Conservation (phyloP, 1,284 basidiomycete genomes). For the Papiliotrema terrestris region DNA sequence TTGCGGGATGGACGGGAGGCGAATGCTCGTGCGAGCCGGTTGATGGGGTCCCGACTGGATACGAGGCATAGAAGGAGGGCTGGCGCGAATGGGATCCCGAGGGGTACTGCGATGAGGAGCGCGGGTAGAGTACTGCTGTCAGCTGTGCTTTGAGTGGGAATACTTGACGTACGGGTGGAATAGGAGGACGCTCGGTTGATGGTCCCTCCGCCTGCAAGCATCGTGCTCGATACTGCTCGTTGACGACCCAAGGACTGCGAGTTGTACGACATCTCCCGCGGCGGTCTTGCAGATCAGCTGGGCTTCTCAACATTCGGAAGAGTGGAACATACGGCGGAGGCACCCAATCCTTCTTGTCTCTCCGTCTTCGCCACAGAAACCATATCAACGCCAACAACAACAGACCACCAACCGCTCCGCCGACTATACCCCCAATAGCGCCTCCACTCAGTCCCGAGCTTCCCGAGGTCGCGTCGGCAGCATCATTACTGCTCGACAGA, state of each 20-base stretch:
- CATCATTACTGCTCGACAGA: too few species aligned
- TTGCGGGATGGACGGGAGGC: slow-evolving; percentile 23
- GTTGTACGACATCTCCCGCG: slow-evolving; percentile 28
- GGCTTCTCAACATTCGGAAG: not conserved
- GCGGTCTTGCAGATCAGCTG: slow-evolving; percentile 20
- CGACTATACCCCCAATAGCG: slow-evolving; percentile 45
- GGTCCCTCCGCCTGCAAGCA: slow-evolving; percentile 10
- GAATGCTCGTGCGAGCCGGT: slow-evolving; percentile 24
- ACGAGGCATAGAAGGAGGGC: slow-evolving; percentile 32
- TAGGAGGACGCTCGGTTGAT: slow-evolving; percentile 27
- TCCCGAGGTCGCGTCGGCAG: slow-evolving; percentile 3
- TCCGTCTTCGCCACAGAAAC: slow-evolving; percentile 25
- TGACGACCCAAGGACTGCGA: slow-evolving; percentile 8
- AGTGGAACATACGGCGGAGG: slow-evolving; percentile 40
- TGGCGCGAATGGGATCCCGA: slow-evolving; percentile 18
- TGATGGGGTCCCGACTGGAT: slow-evolving; percentile 34
- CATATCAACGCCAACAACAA: slow-evolving; percentile 23
- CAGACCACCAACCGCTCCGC: slow-evolving; percentile 36
- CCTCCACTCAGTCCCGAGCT: slow-evolving; percentile 22
- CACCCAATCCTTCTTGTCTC: slow-evolving; percentile 32
- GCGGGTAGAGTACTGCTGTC: slow-evolving; percentile 16
- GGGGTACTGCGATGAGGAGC: slow-evolving; percentile 12
- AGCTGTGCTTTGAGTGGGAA: not conserved
- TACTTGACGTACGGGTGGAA: slow-evolving; percentile 31
- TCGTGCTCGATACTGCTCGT: slow-evolving; percentile 10